phyloP scores from a whole-genome alignment of 331 rosid species.

The Phaseolus coccineus region DNA sequence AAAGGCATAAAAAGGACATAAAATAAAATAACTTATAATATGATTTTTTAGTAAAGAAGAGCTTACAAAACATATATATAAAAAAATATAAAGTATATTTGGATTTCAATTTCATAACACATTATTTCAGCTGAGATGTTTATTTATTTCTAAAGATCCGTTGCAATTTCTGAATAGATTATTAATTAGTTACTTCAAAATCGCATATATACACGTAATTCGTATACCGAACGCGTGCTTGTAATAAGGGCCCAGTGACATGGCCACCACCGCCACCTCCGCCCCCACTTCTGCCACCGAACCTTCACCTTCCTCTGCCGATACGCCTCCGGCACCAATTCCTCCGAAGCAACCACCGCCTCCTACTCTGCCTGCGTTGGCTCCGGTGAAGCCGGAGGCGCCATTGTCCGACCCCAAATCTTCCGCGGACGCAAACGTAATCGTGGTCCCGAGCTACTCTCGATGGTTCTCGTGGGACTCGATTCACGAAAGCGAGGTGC shows the following conservation, averaged over 20 bases:
- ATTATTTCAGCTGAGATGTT: neutral
- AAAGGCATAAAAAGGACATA: too few species aligned
- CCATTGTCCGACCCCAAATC: slow-evolving; percentile 45
- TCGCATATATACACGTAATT: neutral
- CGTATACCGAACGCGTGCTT: neutral
- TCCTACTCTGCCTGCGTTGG: neutral
- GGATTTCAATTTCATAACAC: neutral
- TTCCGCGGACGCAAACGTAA: slow-evolving; percentile 44
- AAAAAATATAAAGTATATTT: neutral
- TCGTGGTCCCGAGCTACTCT: slow-evolving; percentile 80
- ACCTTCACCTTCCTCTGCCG: slow-evolving; percentile 21
- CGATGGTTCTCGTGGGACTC: slow-evolving; percentile 80
- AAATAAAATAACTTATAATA: too few species aligned
- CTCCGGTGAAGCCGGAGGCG: slow-evolving; percentile 50
- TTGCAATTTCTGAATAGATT: neutral
- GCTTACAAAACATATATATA: too few species aligned
- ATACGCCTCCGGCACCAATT: neutral
- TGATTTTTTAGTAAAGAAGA: too few species aligned
- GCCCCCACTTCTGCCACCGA: neutral
- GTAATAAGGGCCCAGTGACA: neutral
- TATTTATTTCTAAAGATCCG: neutral
- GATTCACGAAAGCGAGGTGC: slow-evolving; percentile 75
- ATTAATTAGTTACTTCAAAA: neutral
- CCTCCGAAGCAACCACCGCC: neutral
- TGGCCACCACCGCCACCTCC: slow-evolving; percentile 9